These are phyloP conservation scores for Leucoagaricus sp. DNA, from an alignment of 1,284 basidiomycete species.

Conservation along the genomic window DNA sequence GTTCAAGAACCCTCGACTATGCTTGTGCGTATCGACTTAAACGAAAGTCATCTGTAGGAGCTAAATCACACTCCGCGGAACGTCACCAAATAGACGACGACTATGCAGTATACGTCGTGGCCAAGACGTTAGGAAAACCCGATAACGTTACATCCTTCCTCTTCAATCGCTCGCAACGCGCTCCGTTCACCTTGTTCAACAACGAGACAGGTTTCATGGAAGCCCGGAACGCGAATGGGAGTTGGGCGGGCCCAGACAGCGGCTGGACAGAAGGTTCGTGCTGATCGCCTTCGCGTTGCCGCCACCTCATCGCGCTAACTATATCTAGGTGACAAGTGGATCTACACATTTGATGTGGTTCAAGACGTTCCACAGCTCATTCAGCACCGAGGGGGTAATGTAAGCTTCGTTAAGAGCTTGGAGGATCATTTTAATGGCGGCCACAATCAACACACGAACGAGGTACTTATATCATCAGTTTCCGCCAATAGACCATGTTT, in stretches of 20 bases:
- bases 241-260: slow-evolving; percentile 67
- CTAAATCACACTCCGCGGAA: too few species aligned
- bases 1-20: slow-evolving; percentile 79
- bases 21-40: slow-evolving; percentile 74
- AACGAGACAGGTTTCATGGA: slow-evolving; percentile 78
- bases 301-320: slow-evolving; percentile 19
- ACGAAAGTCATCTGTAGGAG: too few species aligned
- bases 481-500: background rate
- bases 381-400: slow-evolving; percentile 62
- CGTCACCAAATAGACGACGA: slow-evolving; percentile 89
- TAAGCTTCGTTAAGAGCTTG: slow-evolving; percentile 64
- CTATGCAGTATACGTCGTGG: slow-evolving; percentile 68
- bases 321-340: slow-evolving; percentile 68
- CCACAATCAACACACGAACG: slow-evolving; percentile 84
- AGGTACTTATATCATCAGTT: slow-evolving; percentile 41
- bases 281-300: background rate
- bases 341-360: slow-evolving; percentile 77
- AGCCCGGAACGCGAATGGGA: slow-evolving; percentile 66
- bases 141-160: slow-evolving; percentile 51
- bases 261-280: slow-evolving; percentile 74
- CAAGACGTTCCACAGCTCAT: slow-evolving; percentile 70
- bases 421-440: slow-evolving; percentile 80
- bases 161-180: slow-evolving; percentile 52
- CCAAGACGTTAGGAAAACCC: slow-evolving; percentile 49
- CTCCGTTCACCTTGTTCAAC: slow-evolving; percentile 71